Evolutionary conservation across 495 filamentous ascomycete genomes (phyloP), one percentile per base, ranked within the genome.

Genomic region (Apiosordaria backusii): DNA sequence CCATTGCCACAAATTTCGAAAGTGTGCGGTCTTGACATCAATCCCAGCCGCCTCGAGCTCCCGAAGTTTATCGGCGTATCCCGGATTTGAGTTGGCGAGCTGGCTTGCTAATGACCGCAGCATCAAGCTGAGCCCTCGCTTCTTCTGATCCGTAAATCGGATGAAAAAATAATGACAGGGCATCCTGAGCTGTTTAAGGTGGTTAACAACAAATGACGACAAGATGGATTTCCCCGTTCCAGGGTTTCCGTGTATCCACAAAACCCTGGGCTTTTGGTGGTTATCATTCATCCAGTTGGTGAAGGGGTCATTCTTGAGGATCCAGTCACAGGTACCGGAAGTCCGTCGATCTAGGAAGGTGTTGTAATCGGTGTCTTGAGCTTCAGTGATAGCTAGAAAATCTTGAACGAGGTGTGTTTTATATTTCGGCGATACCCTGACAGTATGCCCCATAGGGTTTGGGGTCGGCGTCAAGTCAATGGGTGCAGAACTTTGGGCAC

Each of bases 181-280:
- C 10, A 68, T n/a, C 2, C 65, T 66, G 27, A 59, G 35, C 1
- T 67, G 29, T 25, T 57, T 62, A 18, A 81, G 67, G 4, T 76
- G 58, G 22, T 75, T 67, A 9, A 80, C 70, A 26, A 79, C 61
- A 57, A 75, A 76, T 2, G 74, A 68, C 19, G 76, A 68, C 4
- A 81, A 18, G n/a, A 79, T 66, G 3, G 78, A 76, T 55, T 81
- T 80, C 1, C 79, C 79, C 1, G 65, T 70, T 1, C 66, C 79
- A 13, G 77, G 69, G 19, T 65, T 55, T 0, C 68, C 78, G 57
- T 58, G 68, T 4, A 78, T 3, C 74, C 77, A 81, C 18, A 78
- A 52, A 6, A 79, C 19, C 53, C 61, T 58, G 0, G 72, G 57
- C 1, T 50, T 29, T 53, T 57, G 9, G 29, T 50, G 16, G 19